These are phyloP conservation scores for Balamuthia mandrillaris DNA, from an alignment of 208 protist genomes.

Conservation along the genomic window DNA sequence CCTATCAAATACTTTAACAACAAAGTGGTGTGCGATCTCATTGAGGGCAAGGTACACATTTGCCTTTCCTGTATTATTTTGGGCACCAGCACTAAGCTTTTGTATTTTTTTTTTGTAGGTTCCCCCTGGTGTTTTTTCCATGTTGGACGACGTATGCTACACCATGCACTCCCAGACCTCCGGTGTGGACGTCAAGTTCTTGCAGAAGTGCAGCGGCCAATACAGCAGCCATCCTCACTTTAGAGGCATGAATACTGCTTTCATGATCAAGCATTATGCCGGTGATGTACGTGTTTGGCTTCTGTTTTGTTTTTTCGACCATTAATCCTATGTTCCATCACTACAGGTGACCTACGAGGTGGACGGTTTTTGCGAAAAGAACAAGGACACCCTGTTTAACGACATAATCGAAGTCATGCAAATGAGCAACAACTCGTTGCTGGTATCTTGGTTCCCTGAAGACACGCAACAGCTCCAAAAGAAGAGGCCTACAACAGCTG, in stretches of 20 bases:
- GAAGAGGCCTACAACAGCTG: slow-evolving; percentile 79
- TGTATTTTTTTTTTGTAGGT: no score
- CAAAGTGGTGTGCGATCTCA: slow-evolving; percentile 87
- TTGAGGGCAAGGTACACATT: slow-evolving; percentile 83
- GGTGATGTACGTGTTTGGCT: slow-evolving; percentile 53
- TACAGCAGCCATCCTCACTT: slow-evolving; percentile 47
- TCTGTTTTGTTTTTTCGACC: background rate
- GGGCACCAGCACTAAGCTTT: no score
- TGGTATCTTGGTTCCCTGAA: slow-evolving; percentile 21
- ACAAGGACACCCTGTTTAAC: slow-evolving; percentile 66
- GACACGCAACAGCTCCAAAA: slow-evolving; percentile 33
- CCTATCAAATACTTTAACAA: slow-evolving; percentile 96
- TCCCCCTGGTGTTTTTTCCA: slow-evolving; percentile 85
- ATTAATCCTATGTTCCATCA: background rate
- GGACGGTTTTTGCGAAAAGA: slow-evolving; percentile 68
- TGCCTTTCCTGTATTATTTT: no score
- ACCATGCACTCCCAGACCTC: slow-evolving; percentile 73
- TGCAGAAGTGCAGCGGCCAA: slow-evolving; percentile 23
- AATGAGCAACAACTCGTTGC: slow-evolving; percentile 15
- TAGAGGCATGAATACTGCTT: slow-evolving; percentile 43
- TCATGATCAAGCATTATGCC: slow-evolving; percentile 75
- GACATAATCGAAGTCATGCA: slow-evolving; percentile 64
- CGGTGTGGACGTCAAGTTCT: slow-evolving; percentile 32
- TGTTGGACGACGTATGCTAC: slow-evolving; percentile 93
- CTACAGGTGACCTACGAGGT: slow-evolving; percentile 58